Conservation (phyloP, 352 stramenopile species). For the Pythium dissimile region DNA sequence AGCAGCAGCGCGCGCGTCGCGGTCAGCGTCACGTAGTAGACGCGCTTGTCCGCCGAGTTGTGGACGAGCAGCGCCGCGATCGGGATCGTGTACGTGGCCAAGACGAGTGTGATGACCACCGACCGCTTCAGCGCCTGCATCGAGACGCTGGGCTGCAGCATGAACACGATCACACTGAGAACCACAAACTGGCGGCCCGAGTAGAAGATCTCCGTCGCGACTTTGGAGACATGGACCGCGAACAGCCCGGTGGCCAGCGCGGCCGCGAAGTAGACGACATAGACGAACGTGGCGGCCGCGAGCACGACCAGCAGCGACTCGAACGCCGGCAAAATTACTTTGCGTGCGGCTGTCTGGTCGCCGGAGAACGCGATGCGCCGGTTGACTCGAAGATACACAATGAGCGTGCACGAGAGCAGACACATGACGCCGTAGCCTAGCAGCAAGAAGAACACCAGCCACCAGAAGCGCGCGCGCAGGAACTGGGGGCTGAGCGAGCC, state of each 20-base stretch:
- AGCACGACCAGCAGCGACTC: conserved; percentile 48
- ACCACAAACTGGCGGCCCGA: conserved; percentile 56
- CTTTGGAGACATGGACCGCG: conserved; percentile 15
- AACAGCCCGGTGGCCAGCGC: conserved; percentile 29
- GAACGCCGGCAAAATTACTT: conserved; percentile 69
- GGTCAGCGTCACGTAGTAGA: conserved; percentile 38
- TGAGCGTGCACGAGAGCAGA: conserved; percentile 14
- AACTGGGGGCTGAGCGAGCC: background rate
- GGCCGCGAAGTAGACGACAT: conserved; percentile 25
- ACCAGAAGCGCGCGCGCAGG: conserved; percentile 1
- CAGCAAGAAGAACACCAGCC: conserved; percentile 11
- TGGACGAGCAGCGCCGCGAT: conserved; percentile 33
- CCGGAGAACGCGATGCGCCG: conserved; percentile 42
- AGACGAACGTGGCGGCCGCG: conserved; percentile 1
- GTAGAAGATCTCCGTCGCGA: conserved; percentile 47
- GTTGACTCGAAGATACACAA: conserved; percentile 56
- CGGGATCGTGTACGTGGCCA: conserved; percentile 57
- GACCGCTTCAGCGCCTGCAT: conserved; percentile 39
- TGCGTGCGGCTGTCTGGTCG: conserved; percentile 38
- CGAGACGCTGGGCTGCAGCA: conserved; percentile 60
- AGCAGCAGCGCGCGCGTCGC: conserved; percentile 30
- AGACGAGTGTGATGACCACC: conserved; percentile 34
- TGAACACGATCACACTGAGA: conserved; percentile 62
- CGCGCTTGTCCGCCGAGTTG: background rate
- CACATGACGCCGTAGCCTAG: conserved; percentile 17